A percentile compares a stretch with the other conserved stretches of the same genome.
These are phyloP conservation scores for Eucalyptus microcorys DNA, from an alignment of 345 rosid species.

Conservation along the genomic window DNA sequence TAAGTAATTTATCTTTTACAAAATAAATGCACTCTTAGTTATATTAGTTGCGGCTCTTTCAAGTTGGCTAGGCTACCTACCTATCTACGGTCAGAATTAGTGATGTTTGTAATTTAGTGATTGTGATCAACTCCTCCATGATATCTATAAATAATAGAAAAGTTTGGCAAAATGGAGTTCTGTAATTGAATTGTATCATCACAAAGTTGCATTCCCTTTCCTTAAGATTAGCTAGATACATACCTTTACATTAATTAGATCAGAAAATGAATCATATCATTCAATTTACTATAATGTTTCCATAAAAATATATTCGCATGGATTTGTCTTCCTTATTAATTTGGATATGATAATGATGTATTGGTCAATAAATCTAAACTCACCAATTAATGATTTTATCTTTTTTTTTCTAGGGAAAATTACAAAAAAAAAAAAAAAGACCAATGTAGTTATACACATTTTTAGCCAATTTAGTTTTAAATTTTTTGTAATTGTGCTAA, in stretches of 20 bases:
- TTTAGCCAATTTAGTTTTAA: fast-evolving
- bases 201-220: background rate
- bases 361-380: background rate
- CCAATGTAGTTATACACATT: too few species aligned
- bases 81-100: background rate
- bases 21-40: too few species aligned
- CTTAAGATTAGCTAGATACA: background rate
- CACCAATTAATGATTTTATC: background rate
- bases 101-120: background rate
- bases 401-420: background rate
- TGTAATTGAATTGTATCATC: background rate
- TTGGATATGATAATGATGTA: background rate
- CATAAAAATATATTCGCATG: fast-evolving
- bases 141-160: background rate
- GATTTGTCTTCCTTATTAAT: background rate
- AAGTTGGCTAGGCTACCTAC: background rate
- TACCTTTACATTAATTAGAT: background rate
- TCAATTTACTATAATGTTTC: background rate
- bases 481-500: fast-evolving
- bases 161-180: background rate
- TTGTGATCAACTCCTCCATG: background rate
- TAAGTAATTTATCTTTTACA: fast-evolving
- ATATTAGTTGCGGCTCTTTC: background rate
- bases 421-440: too few species aligned
- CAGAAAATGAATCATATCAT: background rate